A percentile compares a stretch with the other conserved stretches of the same genome.
Evolutionary conservation across 2,329 filamentous ascomycete genomes (phyloP).

Genomic region (Apiospora marii): DNA sequence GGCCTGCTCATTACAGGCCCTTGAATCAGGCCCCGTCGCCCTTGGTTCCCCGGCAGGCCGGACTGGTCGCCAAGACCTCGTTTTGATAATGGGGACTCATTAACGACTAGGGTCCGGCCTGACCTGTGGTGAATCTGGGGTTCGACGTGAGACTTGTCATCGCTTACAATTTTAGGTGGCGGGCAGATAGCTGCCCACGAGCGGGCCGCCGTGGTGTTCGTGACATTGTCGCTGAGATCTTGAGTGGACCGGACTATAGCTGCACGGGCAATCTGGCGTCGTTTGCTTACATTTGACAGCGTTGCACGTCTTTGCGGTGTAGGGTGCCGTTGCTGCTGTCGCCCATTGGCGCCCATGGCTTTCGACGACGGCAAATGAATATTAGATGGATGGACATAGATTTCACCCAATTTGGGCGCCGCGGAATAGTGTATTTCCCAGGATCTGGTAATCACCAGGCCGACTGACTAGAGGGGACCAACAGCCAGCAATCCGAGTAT

Average conservation of each 20-base stretch:
- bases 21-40: slow-evolving; percentile 21
- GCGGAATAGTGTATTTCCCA: neutral
- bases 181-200: slow-evolving; percentile 14
- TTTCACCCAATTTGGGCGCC: neutral
- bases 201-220: slow-evolving; percentile 12
- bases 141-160: slow-evolving; percentile 23
- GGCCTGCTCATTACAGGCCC: slow-evolving; percentile 22
- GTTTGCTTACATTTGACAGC: slow-evolving; percentile 10
- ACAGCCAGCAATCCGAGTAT: neutral
- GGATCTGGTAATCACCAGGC: slow-evolving; percentile 9
- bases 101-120: slow-evolving; percentile 8
- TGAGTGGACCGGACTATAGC: slow-evolving; percentile 1
- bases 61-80: slow-evolving; percentile 20
- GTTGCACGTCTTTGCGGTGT: slow-evolving; percentile 16
- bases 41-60: slow-evolving; percentile 22
- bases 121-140: slow-evolving; percentile 24
- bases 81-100: slow-evolving; percentile 10
- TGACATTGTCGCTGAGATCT: slow-evolving; percentile 11
- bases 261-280: neutral
- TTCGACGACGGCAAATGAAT: neutral
- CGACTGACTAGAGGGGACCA: slow-evolving; percentile 4
- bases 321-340: neutral
- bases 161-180: slow-evolving; percentile 20
- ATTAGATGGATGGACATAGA: neutral
- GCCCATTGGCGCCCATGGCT: neutral